Evolutionary conservation across 768 basidiomycete species (phyloP).

Genomic region (Boletus subcaerulescens): DNA sequence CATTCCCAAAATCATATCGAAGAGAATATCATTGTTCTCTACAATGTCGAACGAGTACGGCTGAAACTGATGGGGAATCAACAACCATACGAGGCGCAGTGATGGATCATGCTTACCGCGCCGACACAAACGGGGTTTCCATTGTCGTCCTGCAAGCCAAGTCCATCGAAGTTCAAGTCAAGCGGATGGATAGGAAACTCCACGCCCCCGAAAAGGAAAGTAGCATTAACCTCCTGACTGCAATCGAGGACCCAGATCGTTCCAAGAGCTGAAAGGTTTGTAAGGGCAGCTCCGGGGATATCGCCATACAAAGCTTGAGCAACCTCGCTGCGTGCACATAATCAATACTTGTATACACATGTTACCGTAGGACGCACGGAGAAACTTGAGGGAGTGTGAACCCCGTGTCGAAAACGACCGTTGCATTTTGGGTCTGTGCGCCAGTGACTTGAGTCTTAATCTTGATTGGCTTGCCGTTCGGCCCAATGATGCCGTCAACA

Average conservation of each 20-base stretch:
- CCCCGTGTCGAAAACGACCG: constrained; percentile 67
- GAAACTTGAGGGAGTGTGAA: constrained; percentile 66
- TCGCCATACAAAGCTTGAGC: constrained; percentile 60
- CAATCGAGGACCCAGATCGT: constrained; percentile 64
- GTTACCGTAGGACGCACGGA: constrained; percentile 30
- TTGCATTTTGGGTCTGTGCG: constrained; percentile 44
- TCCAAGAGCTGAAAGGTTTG: constrained; percentile 39
- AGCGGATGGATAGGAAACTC: constrained; percentile 64
- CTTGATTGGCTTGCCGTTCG: constrained; percentile 50
- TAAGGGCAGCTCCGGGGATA: constrained; percentile 52
- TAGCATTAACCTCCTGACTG: constrained; percentile 57
- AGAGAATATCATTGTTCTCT: constrained; percentile 21
- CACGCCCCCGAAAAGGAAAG: constrained; percentile 58
- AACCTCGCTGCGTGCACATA: constrained; percentile 38
- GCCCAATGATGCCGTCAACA: constrained; percentile 57
- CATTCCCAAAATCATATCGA: constrained; percentile 72
- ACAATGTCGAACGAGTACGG: constrained; percentile 54
- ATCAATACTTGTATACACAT: constrained; percentile 14
- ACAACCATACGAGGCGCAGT: neutral
- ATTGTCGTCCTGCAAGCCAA: constrained; percentile 4
- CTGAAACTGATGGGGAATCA: constrained; percentile 53
- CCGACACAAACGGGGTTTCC: constrained; percentile 38
- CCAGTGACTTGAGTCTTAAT: constrained; percentile 45
- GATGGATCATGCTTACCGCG: constrained; percentile 36
- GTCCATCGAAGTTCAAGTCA: constrained; percentile 44